These are phyloP conservation scores for Sanghuangporus sanghuang DNA, from an alignment of 1,284 basidiomycete genomes.

Conservation along the genomic window DNA sequence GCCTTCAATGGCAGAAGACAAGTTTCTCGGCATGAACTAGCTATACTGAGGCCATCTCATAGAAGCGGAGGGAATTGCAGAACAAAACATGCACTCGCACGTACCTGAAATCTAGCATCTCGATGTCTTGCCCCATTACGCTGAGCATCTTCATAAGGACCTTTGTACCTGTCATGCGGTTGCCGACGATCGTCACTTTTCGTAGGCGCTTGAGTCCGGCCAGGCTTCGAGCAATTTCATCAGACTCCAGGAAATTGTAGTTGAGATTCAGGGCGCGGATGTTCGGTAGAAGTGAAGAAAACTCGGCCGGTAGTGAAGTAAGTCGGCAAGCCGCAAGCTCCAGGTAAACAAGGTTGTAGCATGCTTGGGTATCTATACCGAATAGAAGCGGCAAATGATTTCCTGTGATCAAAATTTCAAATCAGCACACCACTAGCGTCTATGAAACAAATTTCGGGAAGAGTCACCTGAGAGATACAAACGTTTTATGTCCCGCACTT, in stretches of 20 bases:
- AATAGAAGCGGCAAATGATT: conserved; percentile 30
- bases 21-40: background rate
- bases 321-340: conserved; percentile 91
- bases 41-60: background rate
- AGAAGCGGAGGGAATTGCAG: background rate
- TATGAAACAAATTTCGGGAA: background rate
- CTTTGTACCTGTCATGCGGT: conserved; percentile 67
- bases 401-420: conserved; percentile 29
- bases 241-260: conserved; percentile 77
- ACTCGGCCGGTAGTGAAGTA: conserved; percentile 62
- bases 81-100: conserved; percentile 26
- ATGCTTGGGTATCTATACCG: conserved; percentile 34
- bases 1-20: background rate
- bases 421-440: background rate
- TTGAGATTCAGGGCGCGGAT: conserved; percentile 91
- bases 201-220: conserved; percentile 71
- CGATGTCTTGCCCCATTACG: conserved; percentile 64
- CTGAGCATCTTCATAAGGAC: conserved; percentile 66
- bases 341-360: conserved; percentile 89
- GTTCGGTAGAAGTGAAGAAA: conserved; percentile 75
- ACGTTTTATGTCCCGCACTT: conserved; percentile 86
- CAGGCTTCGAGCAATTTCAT: conserved; percentile 56
- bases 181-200: conserved; percentile 84
- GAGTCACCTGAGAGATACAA: conserved; percentile 84
- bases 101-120: conserved; percentile 88